Percentiles rank a stretch among this genome's conserved stretches.
These are phyloP conservation scores for Ceriops tagal DNA, from an alignment of 345 rosid genomes.

Conservation along the genomic window DNA sequence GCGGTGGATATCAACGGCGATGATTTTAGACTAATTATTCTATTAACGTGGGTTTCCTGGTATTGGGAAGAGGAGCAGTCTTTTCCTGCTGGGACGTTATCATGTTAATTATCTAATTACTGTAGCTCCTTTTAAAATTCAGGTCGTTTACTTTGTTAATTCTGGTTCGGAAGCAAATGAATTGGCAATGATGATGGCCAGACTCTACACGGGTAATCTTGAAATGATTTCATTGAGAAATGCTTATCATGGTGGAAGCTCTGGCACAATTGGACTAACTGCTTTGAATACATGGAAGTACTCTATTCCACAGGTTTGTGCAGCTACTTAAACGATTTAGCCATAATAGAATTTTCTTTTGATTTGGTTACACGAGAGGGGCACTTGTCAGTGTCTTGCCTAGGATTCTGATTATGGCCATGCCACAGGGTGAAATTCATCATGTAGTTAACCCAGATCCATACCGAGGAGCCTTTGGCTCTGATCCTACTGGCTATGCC, in stretches of 20 bases:
- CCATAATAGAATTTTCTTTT: not conserved
- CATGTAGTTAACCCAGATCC: conserved; percentile 94
- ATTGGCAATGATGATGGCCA: conserved; percentile 90
- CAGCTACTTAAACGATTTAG: not conserved
- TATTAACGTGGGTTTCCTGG: no score
- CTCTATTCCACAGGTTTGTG: conserved; percentile 77
- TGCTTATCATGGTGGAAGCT: conserved; percentile 97
- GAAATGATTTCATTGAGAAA: conserved; percentile 89
- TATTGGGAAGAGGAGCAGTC: no score
- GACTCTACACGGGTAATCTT: conserved; percentile 74
- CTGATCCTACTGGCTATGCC: conserved; percentile 74
- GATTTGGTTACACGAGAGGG: not conserved
- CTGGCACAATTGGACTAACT: conserved; percentile 80
- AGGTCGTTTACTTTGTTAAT: conserved; percentile 93
- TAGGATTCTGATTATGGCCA: conserved; percentile 3
- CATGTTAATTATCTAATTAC: no score
- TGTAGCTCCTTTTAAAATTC: conserved; percentile 22
- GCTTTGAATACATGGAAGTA: conserved; percentile 94
- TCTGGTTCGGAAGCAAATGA: conserved; percentile 97
- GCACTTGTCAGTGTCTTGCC: not conserved
- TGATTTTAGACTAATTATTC: no score
- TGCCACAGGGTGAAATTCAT: conserved; percentile 80
- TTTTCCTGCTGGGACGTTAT: no score
- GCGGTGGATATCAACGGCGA: no score
- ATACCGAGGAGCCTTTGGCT: conserved; percentile 76